Conservation (phyloP, 2,329 filamentous ascomycete genomes). For the Colletotrichum echinochloae region DNA sequence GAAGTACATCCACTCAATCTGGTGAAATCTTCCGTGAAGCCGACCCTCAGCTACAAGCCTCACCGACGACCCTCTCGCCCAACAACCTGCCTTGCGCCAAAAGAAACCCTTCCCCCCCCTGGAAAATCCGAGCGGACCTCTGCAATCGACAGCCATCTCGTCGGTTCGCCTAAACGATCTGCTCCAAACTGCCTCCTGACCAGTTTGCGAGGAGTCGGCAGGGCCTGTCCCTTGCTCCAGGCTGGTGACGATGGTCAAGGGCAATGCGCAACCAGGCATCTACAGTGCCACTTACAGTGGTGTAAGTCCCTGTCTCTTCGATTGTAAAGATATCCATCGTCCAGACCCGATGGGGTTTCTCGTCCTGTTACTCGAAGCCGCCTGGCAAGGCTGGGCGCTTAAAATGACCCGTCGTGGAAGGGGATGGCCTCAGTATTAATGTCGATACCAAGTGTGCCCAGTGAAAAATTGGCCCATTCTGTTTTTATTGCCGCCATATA, state of each 20-base stretch:
- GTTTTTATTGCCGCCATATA: not conserved
- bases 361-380: not conserved
- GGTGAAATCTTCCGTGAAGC: slow-evolving; percentile 36
- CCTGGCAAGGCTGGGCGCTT: not conserved
- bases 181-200: slow-evolving; percentile 24
- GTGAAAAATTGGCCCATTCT: not conserved
- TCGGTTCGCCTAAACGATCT: not conserved
- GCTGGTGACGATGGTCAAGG: slow-evolving; percentile 59
- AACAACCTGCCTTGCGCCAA: slow-evolving; percentile 1
- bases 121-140: not conserved
- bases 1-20: slow-evolving; percentile 36
- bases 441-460: not conserved
- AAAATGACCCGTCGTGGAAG: not conserved
- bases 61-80: slow-evolving; percentile 16
- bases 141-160: not conserved
- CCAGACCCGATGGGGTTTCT: too few species aligned
- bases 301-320: slow-evolving; percentile 58
- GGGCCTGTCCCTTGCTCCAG: slow-evolving; percentile 38
- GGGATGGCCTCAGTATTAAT: slow-evolving; percentile 33
- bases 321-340: not conserved
- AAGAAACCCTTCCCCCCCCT: too few species aligned
- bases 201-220: slow-evolving; percentile 14
- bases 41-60: slow-evolving; percentile 27
- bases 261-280: slow-evolving; percentile 59
- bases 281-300: slow-evolving; percentile 79